Conservation (phyloP, 129 eudicot species). For the Escallonia rubra region DNA sequence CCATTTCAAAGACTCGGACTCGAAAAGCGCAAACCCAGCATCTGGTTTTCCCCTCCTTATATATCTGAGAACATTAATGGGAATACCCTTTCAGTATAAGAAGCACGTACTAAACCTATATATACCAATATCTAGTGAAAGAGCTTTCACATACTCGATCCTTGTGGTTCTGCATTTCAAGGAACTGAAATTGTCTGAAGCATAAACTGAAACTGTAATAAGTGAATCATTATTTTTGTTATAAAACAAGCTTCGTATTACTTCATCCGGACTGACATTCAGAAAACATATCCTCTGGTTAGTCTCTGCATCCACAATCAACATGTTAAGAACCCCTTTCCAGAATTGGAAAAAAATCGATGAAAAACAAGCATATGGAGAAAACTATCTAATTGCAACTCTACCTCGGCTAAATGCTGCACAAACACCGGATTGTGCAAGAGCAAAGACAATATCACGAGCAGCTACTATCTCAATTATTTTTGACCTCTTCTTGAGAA, state of each 20-base stretch:
- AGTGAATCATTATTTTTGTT: constrained; percentile 93
- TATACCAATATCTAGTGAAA: neutral
- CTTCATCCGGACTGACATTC: constrained; percentile 88
- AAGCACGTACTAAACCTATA: neutral
- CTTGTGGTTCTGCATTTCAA: constrained; percentile 88
- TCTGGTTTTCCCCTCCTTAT: constrained; percentile 89
- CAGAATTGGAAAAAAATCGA: neutral
- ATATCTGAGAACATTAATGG: constrained; percentile 36
- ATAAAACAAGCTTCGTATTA: constrained; percentile 83
- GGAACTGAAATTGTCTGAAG: constrained; percentile 84
- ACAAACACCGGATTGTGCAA: constrained; percentile 97
- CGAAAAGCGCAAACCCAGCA: constrained; percentile 94
- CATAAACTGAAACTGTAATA: constrained; percentile 90
- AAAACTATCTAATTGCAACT: neutral
- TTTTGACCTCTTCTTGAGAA: constrained; percentile 78
- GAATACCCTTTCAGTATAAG: neutral
- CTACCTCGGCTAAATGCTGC: constrained; percentile 98
- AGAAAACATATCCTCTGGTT: constrained; percentile 87
- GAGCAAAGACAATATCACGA: constrained; percentile 93
- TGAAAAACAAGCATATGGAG: neutral
- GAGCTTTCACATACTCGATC: constrained; percentile 67
- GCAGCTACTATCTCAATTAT: constrained; percentile 97
- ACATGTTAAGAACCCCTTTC: constrained; percentile 2
- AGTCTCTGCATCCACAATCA: constrained; percentile 61
- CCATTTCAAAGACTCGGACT: constrained; percentile 95